Evolutionary conservation across 257 asterid genomes (phyloP).

Genomic region (Solanum paucissectum): DNA sequence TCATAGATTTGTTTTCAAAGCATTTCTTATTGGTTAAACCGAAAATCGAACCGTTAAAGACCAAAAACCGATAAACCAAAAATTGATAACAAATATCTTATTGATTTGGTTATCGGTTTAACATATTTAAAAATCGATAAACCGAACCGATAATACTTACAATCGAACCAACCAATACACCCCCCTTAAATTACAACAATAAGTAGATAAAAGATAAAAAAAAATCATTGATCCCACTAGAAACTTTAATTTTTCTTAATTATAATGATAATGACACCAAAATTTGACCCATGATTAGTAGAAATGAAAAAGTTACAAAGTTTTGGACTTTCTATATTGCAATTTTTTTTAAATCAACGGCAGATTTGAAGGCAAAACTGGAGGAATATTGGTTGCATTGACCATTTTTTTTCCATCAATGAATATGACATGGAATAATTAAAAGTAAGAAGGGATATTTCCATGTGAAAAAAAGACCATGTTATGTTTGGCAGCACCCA

Average conservation of each 20-base stretch:
- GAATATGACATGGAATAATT: neutral
- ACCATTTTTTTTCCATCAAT: neutral
- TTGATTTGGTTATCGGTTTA: too few relatives aligned
- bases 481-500: neutral
- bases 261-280: neutral
- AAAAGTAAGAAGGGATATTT: neutral
- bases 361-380: neutral
- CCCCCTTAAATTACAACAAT: too few relatives aligned
- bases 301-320: neutral
- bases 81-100: too few relatives aligned
- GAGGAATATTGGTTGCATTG: neutral
- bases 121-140: too few relatives aligned
- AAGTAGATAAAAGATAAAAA: too few relatives aligned
- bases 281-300: neutral
- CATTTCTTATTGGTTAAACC: too few relatives aligned
- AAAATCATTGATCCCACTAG: neutral
- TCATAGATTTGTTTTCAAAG: too few relatives aligned
- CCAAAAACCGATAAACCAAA: too few relatives aligned
- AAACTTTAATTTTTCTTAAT: neutral
- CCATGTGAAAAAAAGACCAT: neutral
- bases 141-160: too few relatives aligned
- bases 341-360: neutral
- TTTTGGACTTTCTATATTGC: neutral
- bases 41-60: too few relatives aligned
- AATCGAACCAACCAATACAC: too few relatives aligned